Percentiles rank a stretch among this genome's conserved stretches.
These are phyloP conservation scores for Penicillium flavigenum DNA, from an alignment of 495 filamentous ascomycete species.

Conservation along the genomic window DNA sequence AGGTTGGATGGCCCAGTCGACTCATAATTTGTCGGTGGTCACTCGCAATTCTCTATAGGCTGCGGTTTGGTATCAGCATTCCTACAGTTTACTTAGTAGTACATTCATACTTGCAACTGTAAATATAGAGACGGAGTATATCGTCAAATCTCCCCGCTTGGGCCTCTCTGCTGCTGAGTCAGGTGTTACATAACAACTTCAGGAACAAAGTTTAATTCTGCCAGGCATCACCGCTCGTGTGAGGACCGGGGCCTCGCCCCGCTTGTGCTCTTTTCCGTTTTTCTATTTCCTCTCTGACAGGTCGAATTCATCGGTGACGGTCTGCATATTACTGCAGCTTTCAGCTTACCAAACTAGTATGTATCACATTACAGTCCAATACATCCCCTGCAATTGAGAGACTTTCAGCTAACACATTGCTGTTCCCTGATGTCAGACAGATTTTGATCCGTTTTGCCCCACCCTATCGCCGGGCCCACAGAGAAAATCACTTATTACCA, in stretches of 20 bases:
- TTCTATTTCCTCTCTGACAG: slow-evolving; percentile 3
- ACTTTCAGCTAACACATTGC: not conserved
- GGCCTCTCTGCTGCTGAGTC: not conserved
- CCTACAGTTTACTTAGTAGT: too few relatives aligned
- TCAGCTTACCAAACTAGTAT: slow-evolving; percentile 4
- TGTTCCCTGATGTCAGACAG: slow-evolving; percentile 30
- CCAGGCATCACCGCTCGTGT: slow-evolving; percentile 23
- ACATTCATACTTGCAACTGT: too few relatives aligned
- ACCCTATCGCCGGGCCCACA: slow-evolving; percentile 30
- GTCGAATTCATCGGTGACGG: slow-evolving; percentile 17
- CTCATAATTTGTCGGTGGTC: too few relatives aligned
- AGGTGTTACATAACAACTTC: slow-evolving; percentile 1
- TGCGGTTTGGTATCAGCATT: too few relatives aligned
- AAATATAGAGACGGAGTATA: too few relatives aligned
- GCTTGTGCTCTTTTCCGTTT: not conserved
- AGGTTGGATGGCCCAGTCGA: too few relatives aligned
- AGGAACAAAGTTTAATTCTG: slow-evolving; percentile 23
- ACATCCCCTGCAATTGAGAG: not conserved
- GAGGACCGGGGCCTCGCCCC: slow-evolving; percentile 5
- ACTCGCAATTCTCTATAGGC: too few relatives aligned
- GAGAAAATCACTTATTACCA: slow-evolving; percentile 34
- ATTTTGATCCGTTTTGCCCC: slow-evolving; percentile 31
- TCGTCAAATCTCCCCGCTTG: not conserved
- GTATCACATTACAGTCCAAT: slow-evolving; percentile 6
- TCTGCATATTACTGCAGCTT: slow-evolving; percentile 8